Percentiles rank a stretch among this genome's conserved stretches.
Evolutionary conservation across 2,329 filamentous ascomycete species (phyloP).

Genomic region (Xylariaceae sp.): DNA sequence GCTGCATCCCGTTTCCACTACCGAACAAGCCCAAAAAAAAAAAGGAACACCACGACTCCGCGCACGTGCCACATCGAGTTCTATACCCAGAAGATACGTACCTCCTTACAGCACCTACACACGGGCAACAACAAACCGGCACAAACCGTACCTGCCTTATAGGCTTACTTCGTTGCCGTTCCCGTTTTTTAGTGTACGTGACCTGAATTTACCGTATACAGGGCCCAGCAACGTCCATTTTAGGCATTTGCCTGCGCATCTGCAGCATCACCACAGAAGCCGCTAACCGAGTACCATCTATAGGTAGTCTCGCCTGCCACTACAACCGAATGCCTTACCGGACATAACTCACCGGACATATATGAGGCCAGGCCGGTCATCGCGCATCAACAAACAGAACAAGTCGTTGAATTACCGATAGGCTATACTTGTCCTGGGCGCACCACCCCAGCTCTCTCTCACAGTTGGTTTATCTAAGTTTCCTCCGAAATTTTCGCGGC

Average conservation of each 20-base stretch:
- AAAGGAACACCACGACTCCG: constrained; percentile 9
- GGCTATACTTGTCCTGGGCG: not conserved
- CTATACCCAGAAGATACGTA: no score
- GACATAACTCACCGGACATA: not conserved
- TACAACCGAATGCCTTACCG: not conserved
- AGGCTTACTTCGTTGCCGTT: not conserved
- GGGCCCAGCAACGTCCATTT: constrained; percentile 14
- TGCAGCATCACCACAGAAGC: constrained; percentile 8
- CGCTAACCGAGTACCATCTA: constrained; percentile 1
- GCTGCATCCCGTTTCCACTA: constrained; percentile 24
- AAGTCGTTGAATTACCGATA: not conserved
- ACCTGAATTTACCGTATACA: constrained; percentile 7
- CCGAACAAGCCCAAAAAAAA: constrained; percentile 14
- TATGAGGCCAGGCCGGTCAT: constrained; percentile 3
- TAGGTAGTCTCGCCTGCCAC: constrained; percentile 3
- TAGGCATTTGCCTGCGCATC: constrained; percentile 17
- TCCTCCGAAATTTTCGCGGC: not conserved
- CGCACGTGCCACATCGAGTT: constrained; percentile 23
- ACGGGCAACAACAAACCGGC: not conserved
- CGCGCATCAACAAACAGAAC: constrained; percentile 5
- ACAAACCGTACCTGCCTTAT: not conserved
- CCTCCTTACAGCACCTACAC: no score
- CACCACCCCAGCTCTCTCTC: no score
- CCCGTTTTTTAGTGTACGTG: not conserved
- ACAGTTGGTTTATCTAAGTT: not conserved